Evolutionary conservation across 805 yeast genomes (phyloP).

Genomic region (Ogataea naganishii): DNA sequence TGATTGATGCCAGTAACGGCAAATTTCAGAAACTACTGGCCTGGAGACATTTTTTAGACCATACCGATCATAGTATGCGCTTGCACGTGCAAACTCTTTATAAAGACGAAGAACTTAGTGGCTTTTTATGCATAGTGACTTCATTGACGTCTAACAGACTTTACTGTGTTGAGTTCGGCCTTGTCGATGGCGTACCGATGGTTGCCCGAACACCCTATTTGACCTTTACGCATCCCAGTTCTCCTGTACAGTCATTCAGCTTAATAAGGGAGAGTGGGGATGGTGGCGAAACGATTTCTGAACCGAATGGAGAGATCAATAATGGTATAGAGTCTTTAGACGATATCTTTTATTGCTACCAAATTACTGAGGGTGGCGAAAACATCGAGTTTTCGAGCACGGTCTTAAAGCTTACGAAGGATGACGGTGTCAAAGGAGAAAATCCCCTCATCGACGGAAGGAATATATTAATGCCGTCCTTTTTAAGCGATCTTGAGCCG

Average conservation of each 20-base stretch:
- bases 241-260: constrained; percentile 9
- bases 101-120: constrained; percentile 2
- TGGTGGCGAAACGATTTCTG: neutral
- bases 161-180: constrained; percentile 21
- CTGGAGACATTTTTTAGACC: constrained; percentile 64
- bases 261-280: constrained; percentile 3
- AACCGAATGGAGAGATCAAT: no score
- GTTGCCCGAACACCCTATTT: constrained; percentile 16
- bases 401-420: constrained; percentile 1
- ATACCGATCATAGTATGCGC: constrained; percentile 44
- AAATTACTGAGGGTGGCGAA: constrained; percentile 7
- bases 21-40: constrained; percentile 42
- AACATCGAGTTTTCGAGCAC: constrained; percentile 15
- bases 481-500: no score
- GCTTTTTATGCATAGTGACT: constrained; percentile 18
- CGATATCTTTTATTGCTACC: constrained; percentile 7
- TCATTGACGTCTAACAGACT: constrained; percentile 21
- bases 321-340: no score
- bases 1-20: constrained; percentile 31
- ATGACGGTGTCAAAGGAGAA: neutral
- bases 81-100: constrained; percentile 22
- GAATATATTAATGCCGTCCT: no score
- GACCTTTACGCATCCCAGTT: constrained; percentile 12
- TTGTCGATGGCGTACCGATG: constrained; percentile 10
- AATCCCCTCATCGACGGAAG: no score